A percentile compares a stretch with the other conserved stretches of the same genome.
Conservation (phyloP, 2,329 filamentous ascomycete species). For the Alternaria tenuissima region DNA sequence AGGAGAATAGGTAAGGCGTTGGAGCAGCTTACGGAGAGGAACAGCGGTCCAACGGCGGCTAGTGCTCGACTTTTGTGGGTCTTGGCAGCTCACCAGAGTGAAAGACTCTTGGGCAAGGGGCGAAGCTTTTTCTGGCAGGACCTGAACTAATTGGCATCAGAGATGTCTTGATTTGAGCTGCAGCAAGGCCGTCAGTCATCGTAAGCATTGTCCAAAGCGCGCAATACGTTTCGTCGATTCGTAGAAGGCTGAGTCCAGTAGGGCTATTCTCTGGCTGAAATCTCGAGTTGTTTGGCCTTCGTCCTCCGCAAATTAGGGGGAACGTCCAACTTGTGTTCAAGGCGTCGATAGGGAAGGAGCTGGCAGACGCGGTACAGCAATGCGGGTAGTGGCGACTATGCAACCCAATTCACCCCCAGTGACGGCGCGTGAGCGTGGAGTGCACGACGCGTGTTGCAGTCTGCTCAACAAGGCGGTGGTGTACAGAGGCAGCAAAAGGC, state of each 20-base stretch:
- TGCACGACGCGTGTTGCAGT: neutral
- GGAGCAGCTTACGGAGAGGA: neutral
- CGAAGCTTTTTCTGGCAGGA: neutral
- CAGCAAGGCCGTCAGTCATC: neutral
- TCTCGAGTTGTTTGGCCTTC: neutral
- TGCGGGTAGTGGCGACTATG: slow-evolving; percentile 6
- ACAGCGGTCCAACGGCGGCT: slow-evolving; percentile 5
- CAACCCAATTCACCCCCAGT: neutral
- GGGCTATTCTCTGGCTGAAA: neutral
- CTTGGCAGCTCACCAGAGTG: slow-evolving; percentile 8
- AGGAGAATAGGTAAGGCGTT: neutral
- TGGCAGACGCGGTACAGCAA: neutral
- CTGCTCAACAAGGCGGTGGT: neutral
- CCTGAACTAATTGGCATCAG: neutral
- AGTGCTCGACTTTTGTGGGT: neutral
- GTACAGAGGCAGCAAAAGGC: slow-evolving; percentile 2
- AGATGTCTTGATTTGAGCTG: neutral
- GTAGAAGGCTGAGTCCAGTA: slow-evolving; percentile 1
- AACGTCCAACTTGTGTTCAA: neutral
- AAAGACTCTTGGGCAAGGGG: neutral
- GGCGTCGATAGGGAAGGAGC: neutral
- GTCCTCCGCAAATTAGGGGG: neutral
- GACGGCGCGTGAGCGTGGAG: neutral
- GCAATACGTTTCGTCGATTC: neutral
- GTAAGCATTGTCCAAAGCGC: neutral